These are phyloP conservation scores for Aspergillus transmontanensis DNA, from an alignment of 2,329 filamentous ascomycete genomes.

Conservation along the genomic window DNA sequence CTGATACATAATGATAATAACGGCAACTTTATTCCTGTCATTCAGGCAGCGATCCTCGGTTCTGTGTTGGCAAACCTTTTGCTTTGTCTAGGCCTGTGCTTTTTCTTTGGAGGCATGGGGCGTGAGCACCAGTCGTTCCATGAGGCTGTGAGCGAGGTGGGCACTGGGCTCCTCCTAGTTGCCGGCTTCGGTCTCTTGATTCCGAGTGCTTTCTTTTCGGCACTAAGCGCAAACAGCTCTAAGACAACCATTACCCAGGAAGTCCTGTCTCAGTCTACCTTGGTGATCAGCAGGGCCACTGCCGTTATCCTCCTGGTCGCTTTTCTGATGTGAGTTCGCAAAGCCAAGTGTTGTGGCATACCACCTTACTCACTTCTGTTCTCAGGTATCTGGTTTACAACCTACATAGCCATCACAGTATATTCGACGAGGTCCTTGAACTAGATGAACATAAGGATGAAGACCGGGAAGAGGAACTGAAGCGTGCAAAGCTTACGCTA, in stretches of 20 bases:
- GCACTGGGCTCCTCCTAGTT: slow-evolving; percentile 74
- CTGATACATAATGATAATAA: slow-evolving; percentile 60
- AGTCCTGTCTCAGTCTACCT: slow-evolving; percentile 55
- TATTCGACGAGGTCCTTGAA: slow-evolving; percentile 74
- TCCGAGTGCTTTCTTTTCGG: slow-evolving; percentile 50
- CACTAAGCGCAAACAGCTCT: slow-evolving; percentile 48
- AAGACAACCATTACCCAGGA: slow-evolving; percentile 33
- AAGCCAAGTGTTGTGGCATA: not conserved
- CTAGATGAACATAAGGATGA: slow-evolving; percentile 68
- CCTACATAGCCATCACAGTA: slow-evolving; percentile 72
- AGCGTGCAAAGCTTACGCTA: slow-evolving; percentile 71
- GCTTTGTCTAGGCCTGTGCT: slow-evolving; percentile 77
- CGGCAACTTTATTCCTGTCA: slow-evolving; percentile 62
- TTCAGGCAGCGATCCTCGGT: slow-evolving; percentile 80
- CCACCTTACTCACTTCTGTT: slow-evolving; percentile 5
- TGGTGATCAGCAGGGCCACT: slow-evolving; percentile 70
- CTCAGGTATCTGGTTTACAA: slow-evolving; percentile 67
- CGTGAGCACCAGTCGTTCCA: slow-evolving; percentile 71
- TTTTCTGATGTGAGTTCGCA: slow-evolving; percentile 60
- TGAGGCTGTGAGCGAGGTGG: slow-evolving; percentile 75
- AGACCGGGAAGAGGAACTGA: slow-evolving; percentile 62
- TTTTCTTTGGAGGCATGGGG: slow-evolving; percentile 72
- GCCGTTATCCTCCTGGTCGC: slow-evolving; percentile 71
- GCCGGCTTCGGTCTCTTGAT: slow-evolving; percentile 62
- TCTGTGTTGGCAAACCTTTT: slow-evolving; percentile 82